Evolutionary conservation across 2,329 filamentous ascomycete species (phyloP).

Genomic region (Alternaria tenuissima): DNA sequence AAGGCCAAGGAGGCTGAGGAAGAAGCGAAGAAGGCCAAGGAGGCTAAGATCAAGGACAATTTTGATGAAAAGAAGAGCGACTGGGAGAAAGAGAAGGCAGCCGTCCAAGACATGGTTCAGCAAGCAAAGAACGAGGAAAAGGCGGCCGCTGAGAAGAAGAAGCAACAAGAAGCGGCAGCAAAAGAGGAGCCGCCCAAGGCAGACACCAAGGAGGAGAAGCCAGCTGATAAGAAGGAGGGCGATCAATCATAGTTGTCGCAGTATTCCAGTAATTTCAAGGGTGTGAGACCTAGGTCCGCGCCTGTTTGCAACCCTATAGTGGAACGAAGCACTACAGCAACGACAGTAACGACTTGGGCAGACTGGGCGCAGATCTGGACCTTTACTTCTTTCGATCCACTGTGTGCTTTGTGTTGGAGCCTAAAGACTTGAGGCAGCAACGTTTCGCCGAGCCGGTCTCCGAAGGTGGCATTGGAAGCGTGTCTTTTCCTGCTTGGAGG

Average conservation of each 20-base stretch:
- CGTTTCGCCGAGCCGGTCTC: slow-evolving; percentile 25
- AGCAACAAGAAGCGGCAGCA: slow-evolving; percentile 63
- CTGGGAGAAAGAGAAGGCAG: slow-evolving; percentile 89
- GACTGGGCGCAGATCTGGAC: slow-evolving; percentile 10
- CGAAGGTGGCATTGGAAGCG: slow-evolving; percentile 16
- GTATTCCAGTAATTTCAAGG: slow-evolving; percentile 1
- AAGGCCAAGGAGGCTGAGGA: slow-evolving; percentile 82
- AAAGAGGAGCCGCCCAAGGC: slow-evolving; percentile 37
- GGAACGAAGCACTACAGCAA: slow-evolving; percentile 15
- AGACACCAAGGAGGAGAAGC: slow-evolving; percentile 33
- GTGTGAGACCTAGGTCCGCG: neutral
- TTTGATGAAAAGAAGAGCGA: slow-evolving; percentile 80
- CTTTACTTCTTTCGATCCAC: slow-evolving; percentile 10
- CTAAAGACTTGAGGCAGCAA: neutral
- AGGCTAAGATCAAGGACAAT: slow-evolving; percentile 80
- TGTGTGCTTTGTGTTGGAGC: slow-evolving; percentile 2
- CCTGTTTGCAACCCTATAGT: neutral
- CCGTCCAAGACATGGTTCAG: slow-evolving; percentile 73
- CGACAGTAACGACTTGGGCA: slow-evolving; percentile 27
- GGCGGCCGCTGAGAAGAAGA: slow-evolving; percentile 51
- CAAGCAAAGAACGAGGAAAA: slow-evolving; percentile 59
- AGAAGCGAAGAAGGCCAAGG: slow-evolving; percentile 72
- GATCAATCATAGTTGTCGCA: slow-evolving; percentile 9
- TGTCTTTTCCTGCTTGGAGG: slow-evolving; percentile 19
- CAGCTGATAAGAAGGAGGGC: slow-evolving; percentile 23